Base-by-base conservation (phyloP, 176 grass and related monocot species). In the Dendrocalamus sinicus region DNA sequence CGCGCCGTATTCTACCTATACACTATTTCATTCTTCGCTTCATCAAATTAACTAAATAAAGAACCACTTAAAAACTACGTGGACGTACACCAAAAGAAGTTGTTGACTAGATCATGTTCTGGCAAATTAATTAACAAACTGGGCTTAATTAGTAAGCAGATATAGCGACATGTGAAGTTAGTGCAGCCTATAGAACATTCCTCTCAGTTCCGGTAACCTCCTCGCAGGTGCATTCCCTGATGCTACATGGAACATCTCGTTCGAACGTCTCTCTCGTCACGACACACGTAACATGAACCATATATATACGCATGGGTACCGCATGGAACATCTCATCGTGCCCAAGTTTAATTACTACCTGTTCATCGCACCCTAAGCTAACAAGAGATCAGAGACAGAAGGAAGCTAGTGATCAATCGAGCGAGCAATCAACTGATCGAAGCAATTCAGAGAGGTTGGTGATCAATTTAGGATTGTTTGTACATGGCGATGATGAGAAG, bases 111-210 rank as follows among this genome's bases (percentile, higher is more conserved):
- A 20, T 54, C 48, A 58, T 60, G 57, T 61, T 61, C 2, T 24
- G 58, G 9, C 22, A n/a, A 61, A 57, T 22, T 57, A 15, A 10
- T 60, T 12, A 61, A 61, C 59, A 61, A 24, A 22, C 20, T 4
- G n/a, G 8, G 57, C 9, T 1, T 19, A 52, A 47, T 47, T 47
- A 6, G 48, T 51, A 15, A 5, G 3, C 12, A 54, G 52, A 59
- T 22, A 61, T 24, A 24, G 58, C n/a, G 47, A 23, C 69, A 83
- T 60, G 81, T 83, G 54, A 83, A 60, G 53, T 28, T 83, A 61
- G 54, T 62, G 81, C 54, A 44, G 28, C 53, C 73, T 67, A 13
- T 44, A 83, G 71, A 60, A 20, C 53, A 22, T 82, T 83, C 80
- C 4, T 58, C 32, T 19, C 10, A 8, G 8, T 73, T 73, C n/a